Evolutionary conservation across 148 eudicot species (phyloP).

Genomic region (Vaccinium darrowii): DNA sequence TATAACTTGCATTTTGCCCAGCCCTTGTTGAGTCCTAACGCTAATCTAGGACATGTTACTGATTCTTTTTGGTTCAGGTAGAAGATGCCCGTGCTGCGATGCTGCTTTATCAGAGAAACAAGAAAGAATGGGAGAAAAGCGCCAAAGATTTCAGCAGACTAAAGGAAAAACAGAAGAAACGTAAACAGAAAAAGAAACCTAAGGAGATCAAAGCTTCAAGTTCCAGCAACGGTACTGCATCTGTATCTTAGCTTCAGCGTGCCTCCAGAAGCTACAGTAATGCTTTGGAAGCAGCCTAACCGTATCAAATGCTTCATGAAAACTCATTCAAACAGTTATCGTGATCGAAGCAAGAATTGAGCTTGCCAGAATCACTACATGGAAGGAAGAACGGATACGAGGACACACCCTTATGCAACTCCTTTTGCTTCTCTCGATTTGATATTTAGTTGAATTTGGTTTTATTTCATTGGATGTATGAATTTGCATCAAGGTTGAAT

Average conservation of each 20-base stretch:
- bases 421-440: neutral
- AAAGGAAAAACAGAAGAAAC: slow-evolving; percentile 69
- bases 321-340: neutral
- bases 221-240: neutral
- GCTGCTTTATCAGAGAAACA: slow-evolving; percentile 78
- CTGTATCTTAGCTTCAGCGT: slow-evolving; percentile 13
- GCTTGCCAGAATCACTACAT: neutral
- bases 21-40: neutral
- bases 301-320: neutral
- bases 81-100: slow-evolving; percentile 98
- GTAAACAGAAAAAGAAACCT: slow-evolving; percentile 52
- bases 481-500: neutral
- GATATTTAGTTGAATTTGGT: neutral
- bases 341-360: neutral
- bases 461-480: neutral
- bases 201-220: slow-evolving; percentile 13
- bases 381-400: neutral
- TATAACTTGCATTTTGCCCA: neutral
- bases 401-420: neutral
- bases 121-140: slow-evolving; percentile 72
- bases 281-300: neutral
- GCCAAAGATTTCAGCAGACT: slow-evolving; percentile 56
- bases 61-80: slow-evolving; percentile 39
- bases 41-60: neutral
- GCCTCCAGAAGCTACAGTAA: neutral